Evolutionary conservation across 2,329 filamentous ascomycete genomes (phyloP).

Genomic region (Paraphoma sp.): DNA sequence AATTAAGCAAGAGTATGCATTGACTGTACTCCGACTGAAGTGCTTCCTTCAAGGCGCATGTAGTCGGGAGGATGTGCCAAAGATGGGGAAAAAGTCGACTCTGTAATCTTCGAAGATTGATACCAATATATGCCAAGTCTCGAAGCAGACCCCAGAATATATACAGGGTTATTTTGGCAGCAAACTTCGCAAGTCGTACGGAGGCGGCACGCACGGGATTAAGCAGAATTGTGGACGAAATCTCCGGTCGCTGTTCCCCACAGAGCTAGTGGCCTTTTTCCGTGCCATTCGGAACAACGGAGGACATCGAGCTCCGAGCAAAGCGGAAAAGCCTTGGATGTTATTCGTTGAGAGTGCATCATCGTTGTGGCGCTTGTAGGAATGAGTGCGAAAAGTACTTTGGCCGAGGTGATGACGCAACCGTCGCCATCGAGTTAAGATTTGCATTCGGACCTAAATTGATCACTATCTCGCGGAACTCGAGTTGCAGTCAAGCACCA

Average conservation of each 20-base stretch:
- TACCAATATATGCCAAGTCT: not conserved
- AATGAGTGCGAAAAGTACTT: not conserved
- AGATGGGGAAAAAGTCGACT: too few species aligned
- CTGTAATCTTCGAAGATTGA: too few species aligned
- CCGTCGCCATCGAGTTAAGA: not conserved
- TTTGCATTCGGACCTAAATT: too few species aligned
- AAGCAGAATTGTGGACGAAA: not conserved
- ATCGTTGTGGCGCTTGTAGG: not conserved
- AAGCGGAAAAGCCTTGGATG: not conserved
- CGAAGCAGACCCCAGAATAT: not conserved
- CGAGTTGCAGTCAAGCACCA: not conserved
- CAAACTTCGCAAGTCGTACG: not conserved
- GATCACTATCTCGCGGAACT: not conserved
- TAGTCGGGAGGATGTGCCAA: too few species aligned
- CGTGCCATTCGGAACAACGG: not conserved
- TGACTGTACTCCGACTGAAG: not conserved
- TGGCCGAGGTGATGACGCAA: not conserved
- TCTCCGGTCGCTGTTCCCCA: not conserved
- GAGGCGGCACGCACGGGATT: not conserved
- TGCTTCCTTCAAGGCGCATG: not conserved
- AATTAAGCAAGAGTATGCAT: not conserved
- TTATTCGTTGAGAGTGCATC: not conserved
- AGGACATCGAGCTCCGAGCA: not conserved
- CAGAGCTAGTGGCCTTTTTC: too few species aligned
- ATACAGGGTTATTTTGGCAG: not conserved